These are phyloP conservation scores for Terfezia boudieri DNA, from an alignment of 495 filamentous ascomycete genomes.

Conservation along the genomic window DNA sequence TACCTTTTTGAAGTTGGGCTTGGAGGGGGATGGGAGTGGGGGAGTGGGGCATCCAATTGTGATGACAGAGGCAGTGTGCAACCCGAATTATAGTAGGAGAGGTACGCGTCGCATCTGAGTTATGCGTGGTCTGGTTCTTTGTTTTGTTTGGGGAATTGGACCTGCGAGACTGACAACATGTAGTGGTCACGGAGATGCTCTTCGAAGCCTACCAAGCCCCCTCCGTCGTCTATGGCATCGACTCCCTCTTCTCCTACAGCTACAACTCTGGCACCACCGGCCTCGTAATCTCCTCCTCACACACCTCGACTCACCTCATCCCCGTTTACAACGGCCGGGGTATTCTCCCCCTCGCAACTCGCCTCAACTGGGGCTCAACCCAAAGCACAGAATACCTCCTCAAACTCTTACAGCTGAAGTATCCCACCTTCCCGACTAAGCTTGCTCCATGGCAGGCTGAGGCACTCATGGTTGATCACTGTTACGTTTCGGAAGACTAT, in stretches of 20 bases:
- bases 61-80: constrained; percentile 90
- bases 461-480: constrained; percentile 67
- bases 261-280: constrained; percentile 79
- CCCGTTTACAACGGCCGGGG: constrained; percentile 72
- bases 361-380: constrained; percentile 85
- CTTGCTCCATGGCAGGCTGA: constrained; percentile 70
- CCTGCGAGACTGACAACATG: neutral
- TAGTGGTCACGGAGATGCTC: constrained; percentile 89
- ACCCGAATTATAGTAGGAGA: constrained; percentile 62
- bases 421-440: constrained; percentile 63
- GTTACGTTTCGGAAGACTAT: constrained; percentile 69
- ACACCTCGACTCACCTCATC: constrained; percentile 88
- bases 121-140: neutral
- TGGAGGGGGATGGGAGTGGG: constrained; percentile 46
- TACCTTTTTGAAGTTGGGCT: constrained; percentile 72
- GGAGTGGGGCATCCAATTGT: constrained; percentile 66
- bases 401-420: constrained; percentile 81
- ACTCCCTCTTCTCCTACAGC: constrained; percentile 82
- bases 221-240: constrained; percentile 76
- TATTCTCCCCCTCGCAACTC: constrained; percentile 56
- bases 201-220: constrained; percentile 88
- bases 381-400: constrained; percentile 74
- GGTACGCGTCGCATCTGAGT: constrained; percentile 28
- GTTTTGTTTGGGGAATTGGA: neutral
- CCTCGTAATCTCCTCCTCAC: constrained; percentile 72